Evolutionary conservation across 2,329 filamentous ascomycete genomes (phyloP).

Genomic region (Penicillium palitans): DNA sequence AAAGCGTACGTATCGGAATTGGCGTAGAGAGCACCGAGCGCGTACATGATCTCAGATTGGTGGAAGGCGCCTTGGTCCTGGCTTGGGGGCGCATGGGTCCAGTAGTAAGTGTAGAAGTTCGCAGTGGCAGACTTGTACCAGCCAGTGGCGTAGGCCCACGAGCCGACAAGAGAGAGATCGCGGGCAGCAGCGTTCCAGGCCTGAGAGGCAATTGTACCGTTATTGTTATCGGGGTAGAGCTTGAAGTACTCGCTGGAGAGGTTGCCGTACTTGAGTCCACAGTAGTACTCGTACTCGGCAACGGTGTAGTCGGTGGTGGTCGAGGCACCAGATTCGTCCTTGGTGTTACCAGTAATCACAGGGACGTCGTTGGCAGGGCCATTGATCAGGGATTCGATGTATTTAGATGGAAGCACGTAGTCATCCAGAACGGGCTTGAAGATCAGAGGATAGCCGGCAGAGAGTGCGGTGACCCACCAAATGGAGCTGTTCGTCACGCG

Average conservation of each 20-base stretch:
- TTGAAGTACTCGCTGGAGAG: constrained; percentile 23
- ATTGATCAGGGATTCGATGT: constrained; percentile 27
- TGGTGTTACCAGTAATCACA: constrained; percentile 40
- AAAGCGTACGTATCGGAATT: constrained; percentile 31
- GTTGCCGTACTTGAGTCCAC: constrained; percentile 36
- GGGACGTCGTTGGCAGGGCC: constrained; percentile 39
- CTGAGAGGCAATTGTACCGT: constrained; percentile 20
- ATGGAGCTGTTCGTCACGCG: constrained; percentile 27
- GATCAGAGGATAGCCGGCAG: constrained; percentile 29
- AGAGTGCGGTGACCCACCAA: constrained; percentile 34
- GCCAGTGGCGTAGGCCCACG: constrained; percentile 31
- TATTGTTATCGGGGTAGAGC: constrained; percentile 30
- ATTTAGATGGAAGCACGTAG: constrained; percentile 30
- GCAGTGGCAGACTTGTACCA: constrained; percentile 28
- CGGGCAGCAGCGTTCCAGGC: constrained; percentile 31
- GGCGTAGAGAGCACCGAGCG: constrained; percentile 39
- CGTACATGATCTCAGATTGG: constrained; percentile 43
- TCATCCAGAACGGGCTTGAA: constrained; percentile 32
- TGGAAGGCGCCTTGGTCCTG: constrained; percentile 41
- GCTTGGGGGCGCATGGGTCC: constrained; percentile 40
- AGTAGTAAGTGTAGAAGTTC: constrained; percentile 40
- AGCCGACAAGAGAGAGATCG: constrained; percentile 27
- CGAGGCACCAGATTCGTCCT: constrained; percentile 35
- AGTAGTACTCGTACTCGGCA: constrained; percentile 28
- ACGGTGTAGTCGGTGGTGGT: constrained; percentile 26